Base-by-base conservation (phyloP, 768 basidiomycete species). In the Phanerochaete carnosa region DNA sequence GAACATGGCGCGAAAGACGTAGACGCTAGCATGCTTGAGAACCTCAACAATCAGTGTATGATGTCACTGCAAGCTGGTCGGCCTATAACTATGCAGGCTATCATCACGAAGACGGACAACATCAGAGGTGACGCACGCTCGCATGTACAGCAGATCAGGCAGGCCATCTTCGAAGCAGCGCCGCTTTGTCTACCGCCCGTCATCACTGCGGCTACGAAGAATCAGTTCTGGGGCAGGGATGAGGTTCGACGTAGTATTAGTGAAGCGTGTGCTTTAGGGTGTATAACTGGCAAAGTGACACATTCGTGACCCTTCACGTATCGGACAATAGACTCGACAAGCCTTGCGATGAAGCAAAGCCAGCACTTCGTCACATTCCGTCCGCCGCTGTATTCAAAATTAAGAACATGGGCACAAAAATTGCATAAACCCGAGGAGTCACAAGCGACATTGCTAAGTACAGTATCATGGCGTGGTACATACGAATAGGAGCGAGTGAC, bases 61-160 rank as follows among this genome's bases (percentile, higher is more conserved):
- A 66, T 70, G 49, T 74, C 74, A 45, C n/a, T 29, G 46, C 30
- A 26, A 9, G 77, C 76, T 3, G 70, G 68, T 0, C 74, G 76
- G 32, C 75, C 72, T 1, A 85, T 39, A 22, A 88, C 88, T 0
- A 59, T 92, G 1, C 90, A 92, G 66, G 79, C 88, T 1, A 75
- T 92, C 60, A 81, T 92, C 64, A 91, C 90, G 45, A 91, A 90
- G 72, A 80, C 78, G 1, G 90, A 92, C 70, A 73, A 73, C 3
- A 75, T 89, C 4, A 73, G 77, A 2, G 16, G 63, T 13, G 66
- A 71, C 8, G 49, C 37, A n/a, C 3, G 30, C 9, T 12, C n/a
- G 4, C 13, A 71, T 0, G 69, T 89, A 30, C 65, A 73, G 28
- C 70, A 70, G 45, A 78, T 89, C 56, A 77, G 74, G 58, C 69